Base-by-base conservation (phyloP, 352 stramenopile species). In the Phytophthora pistaciae region DNA sequence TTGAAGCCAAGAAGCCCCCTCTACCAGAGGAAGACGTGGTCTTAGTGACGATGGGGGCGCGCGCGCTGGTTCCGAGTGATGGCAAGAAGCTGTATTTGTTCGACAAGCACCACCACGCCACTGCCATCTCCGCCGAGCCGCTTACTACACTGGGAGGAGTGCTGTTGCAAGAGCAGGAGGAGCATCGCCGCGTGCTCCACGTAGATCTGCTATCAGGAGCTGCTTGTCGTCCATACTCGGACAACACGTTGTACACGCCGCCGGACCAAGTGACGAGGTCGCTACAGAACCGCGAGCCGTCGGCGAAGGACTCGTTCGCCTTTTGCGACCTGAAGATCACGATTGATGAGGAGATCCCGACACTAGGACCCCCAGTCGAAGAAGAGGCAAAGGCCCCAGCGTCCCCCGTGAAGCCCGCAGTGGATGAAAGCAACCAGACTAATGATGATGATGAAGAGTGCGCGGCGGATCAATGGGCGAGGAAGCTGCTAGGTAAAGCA, bases 81-180 rank as follows among this genome's bases (percentile, higher is more conserved):
- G 88, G 88, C 10, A 89, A 90, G 52, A 92, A 89, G 57, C 60
- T 96, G 23, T 95, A 88, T 58, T 61, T 93, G 52, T 80, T 91
- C 59, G 85, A 92, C 59, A 90, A 85, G 33, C 68, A 88, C 7
- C 83, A 91, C 38, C 71, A 77, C 27, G 77, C 64, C 1, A 84
- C 75, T 0, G 68, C 73, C 9, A 36, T 68, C 5, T 59, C 54
- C 0, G 53, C 49, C 25, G 68, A 79, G 5, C 66, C 74, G 1
- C 64, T 86, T 1, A 50, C 68, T 2, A 68, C 77, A 5, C 52
- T 65, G 27, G 69, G 56, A 46, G 59, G 67, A 0, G 56, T 68
- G 14, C 27, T 55, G 16, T 25, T 61, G 13, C 50, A 75, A 46
- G 40, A 59, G 9, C 58, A 77, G 13, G 64, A 65, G 40, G 68